These are phyloP conservation scores for Flaveria sonorensis DNA, from an alignment of 129 eudicot genomes.

Conservation along the genomic window DNA sequence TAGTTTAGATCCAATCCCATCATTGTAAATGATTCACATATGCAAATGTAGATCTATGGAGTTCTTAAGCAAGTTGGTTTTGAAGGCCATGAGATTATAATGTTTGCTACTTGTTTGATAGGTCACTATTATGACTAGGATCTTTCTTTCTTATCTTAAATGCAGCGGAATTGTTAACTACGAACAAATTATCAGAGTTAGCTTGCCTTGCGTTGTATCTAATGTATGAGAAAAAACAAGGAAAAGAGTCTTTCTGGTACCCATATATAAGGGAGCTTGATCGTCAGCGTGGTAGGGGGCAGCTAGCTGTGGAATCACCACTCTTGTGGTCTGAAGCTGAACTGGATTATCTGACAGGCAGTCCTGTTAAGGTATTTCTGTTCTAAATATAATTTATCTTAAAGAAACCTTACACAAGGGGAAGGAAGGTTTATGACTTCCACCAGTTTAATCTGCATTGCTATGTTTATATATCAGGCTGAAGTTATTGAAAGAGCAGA, in stretches of 20 bases:
- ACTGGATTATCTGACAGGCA: slow-evolving; percentile 71
- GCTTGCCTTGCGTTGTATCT: slow-evolving; percentile 94
- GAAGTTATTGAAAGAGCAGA: slow-evolving; percentile 88
- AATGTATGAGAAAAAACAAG: slow-evolving; percentile 98
- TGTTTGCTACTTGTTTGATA: neutral
- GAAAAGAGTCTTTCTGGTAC: slow-evolving; percentile 89
- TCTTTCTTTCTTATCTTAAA: slow-evolving; percentile 3
- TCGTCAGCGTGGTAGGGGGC: slow-evolving; percentile 97
- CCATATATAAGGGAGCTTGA: slow-evolving; percentile 96
- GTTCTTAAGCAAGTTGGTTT: no score
- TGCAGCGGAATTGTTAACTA: slow-evolving; percentile 94
- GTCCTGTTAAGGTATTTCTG: slow-evolving; percentile 62
- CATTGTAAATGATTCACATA: neutral
- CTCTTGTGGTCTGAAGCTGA: slow-evolving; percentile 79
- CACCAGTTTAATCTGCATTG: neutral
- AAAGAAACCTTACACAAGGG: neutral
- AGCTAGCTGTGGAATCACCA: slow-evolving; percentile 89
- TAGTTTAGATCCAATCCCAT: neutral
- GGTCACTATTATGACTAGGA: slow-evolving; percentile 14
- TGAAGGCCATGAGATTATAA: neutral
- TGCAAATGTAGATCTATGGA: neutral
- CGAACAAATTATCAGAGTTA: slow-evolving; percentile 88
- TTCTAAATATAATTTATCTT: neutral
- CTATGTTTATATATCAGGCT: slow-evolving; percentile 46
- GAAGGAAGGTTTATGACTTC: neutral